A percentile compares a stretch with the other conserved stretches of the same genome.
Conservation (phyloP, 1,284 basidiomycete genomes). For the Waitea zeae region DNA sequence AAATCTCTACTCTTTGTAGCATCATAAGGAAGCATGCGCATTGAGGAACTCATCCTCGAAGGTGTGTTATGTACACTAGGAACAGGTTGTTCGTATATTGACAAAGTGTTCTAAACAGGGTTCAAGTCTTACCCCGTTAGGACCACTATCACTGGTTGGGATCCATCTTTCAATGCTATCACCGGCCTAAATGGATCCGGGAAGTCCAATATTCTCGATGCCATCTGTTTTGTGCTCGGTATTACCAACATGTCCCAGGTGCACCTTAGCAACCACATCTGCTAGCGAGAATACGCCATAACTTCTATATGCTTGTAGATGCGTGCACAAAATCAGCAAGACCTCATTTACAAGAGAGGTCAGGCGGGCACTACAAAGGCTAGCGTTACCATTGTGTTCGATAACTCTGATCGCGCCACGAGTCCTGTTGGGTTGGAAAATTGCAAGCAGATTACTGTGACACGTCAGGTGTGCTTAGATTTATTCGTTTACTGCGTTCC, state of each 20-base stretch:
- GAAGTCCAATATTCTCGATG: conserved; percentile 96
- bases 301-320: conserved; percentile 32
- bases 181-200: conserved; percentile 91
- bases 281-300: neutral
- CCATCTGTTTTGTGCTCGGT: conserved; percentile 94
- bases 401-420: conserved; percentile 86
- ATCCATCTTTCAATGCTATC: conserved; percentile 94
- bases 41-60: conserved; percentile 70
- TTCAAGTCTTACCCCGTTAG: conserved; percentile 97
- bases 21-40: conserved; percentile 65
- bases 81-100: conserved; percentile 1
- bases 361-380: conserved; percentile 97
- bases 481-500: conserved; percentile 1
- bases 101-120: conserved; percentile 37
- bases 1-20: neutral
- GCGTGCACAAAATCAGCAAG: conserved; percentile 91
- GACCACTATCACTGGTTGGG: conserved; percentile 90
- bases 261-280: conserved; percentile 9
- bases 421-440: conserved; percentile 80
- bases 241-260: conserved; percentile 87
- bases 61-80: conserved; percentile 17
- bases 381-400: conserved; percentile 96
- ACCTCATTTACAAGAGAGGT: conserved; percentile 95
- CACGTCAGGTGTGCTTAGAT: conserved; percentile 71
- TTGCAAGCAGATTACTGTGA: conserved; percentile 86